A percentile compares a stretch with the other conserved stretches of the same genome.
Conservation (phyloP, 768 basidiomycete species). For the Zangia roseola region DNA sequence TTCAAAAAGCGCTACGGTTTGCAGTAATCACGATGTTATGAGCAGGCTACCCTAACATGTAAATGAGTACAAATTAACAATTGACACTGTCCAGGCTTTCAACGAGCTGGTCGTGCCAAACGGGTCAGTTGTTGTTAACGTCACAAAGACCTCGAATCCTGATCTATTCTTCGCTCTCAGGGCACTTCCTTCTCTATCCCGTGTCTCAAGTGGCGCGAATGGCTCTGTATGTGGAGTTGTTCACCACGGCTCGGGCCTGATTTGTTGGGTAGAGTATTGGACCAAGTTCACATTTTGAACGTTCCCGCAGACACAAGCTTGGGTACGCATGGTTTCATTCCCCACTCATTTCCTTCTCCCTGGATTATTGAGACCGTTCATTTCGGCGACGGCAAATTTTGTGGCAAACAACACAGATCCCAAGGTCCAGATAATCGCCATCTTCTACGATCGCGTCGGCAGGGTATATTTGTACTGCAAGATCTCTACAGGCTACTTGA, state of each 20-base stretch:
- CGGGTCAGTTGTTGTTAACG: constrained; percentile 38
- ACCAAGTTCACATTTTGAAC: constrained; percentile 54
- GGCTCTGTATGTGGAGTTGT: constrained; percentile 43
- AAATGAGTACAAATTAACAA: constrained; percentile 56
- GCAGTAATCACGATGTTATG: background rate
- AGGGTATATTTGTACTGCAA: background rate
- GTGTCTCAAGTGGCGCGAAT: constrained; percentile 46
- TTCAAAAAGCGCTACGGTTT: background rate
- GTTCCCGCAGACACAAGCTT: constrained; percentile 52
- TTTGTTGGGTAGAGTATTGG: constrained; percentile 44
- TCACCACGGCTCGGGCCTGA: background rate
- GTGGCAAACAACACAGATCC: constrained; percentile 9
- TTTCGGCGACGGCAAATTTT: constrained; percentile 13
- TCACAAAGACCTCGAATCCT: constrained; percentile 31
- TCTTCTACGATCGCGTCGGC: constrained; percentile 32
- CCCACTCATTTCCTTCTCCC: constrained; percentile 30
- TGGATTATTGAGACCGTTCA: background rate
- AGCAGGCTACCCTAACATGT: constrained; percentile 58
- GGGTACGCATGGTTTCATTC: constrained; percentile 40
- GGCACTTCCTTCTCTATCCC: constrained; percentile 20
- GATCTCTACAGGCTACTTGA: no score
- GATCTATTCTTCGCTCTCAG: constrained; percentile 43
- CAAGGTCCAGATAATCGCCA: constrained; percentile 36
- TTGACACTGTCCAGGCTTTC: constrained; percentile 50
- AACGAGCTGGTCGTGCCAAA: constrained; percentile 51